Conservation (phyloP, 2,329 filamentous ascomycete species). For the Ophiocordyceps australis region DNA sequence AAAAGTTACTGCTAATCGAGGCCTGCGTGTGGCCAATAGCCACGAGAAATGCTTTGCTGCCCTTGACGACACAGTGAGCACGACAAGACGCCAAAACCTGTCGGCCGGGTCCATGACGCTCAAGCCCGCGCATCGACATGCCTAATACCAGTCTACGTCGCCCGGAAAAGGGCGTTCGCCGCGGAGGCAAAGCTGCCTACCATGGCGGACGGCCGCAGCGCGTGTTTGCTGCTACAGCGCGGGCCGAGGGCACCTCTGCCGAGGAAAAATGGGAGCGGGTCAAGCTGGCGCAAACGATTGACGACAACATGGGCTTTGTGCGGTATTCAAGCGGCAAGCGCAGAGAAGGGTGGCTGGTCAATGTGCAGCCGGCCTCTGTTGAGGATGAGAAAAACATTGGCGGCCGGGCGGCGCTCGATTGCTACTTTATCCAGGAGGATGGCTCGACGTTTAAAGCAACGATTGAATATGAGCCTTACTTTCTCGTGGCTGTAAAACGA, state of each 20-base stretch:
- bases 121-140: conserved; percentile 19
- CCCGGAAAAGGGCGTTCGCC: conserved; percentile 50
- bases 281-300: conserved; percentile 70
- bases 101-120: no score
- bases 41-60: no score
- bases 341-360: conserved; percentile 82
- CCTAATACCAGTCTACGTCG: conserved; percentile 39
- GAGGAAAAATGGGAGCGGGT: conserved; percentile 86
- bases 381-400: conserved; percentile 70
- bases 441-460: conserved; percentile 88
- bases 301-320: conserved; percentile 86
- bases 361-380: conserved; percentile 79
- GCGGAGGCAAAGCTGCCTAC: conserved; percentile 48
- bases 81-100: no score
- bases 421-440: conserved; percentile 90
- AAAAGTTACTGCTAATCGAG: no score
- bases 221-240: conserved; percentile 63
- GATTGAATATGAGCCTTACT: conserved; percentile 92
- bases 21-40: no score
- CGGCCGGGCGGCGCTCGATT: conserved; percentile 81
- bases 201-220: conserved; percentile 52
- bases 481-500: conserved; percentile 76
- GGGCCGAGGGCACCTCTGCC: conserved; percentile 71
- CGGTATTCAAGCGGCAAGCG: conserved; percentile 76
- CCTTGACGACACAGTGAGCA: no score